Percentiles rank a stretch among this genome's conserved stretches.
Conservation (phyloP, 805 yeast species). For the Wickerhamiella occidentalis region DNA sequence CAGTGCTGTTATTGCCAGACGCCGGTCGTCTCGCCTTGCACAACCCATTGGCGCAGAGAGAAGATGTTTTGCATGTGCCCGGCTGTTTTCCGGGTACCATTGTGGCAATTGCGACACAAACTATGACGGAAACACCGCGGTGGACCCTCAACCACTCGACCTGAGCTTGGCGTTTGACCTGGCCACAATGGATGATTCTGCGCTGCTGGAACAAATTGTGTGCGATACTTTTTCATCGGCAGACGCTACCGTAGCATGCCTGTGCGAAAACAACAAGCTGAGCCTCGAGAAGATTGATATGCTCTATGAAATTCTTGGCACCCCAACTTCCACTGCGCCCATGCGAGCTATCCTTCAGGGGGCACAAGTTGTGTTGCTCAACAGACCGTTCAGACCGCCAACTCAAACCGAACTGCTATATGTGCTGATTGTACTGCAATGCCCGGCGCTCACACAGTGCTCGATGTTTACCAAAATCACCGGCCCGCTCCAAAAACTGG, state of each 20-base stretch:
- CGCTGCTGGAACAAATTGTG: constrained; percentile 19
- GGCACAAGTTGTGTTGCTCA: constrained; percentile 20
- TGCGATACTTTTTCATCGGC: constrained; percentile 16
- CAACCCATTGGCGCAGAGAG: constrained; percentile 10
- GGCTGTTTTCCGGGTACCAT: constrained; percentile 12
- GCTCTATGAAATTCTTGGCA: constrained; percentile 16
- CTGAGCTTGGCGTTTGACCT: constrained; percentile 18
- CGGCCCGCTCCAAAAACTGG: constrained; percentile 23
- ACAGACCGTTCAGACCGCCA: constrained; percentile 16
- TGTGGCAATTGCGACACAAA: constrained; percentile 20
- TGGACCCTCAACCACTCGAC: constrained; percentile 14
- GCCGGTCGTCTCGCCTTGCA: background rate
- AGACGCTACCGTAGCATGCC: background rate
- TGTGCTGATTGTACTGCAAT: constrained; percentile 19
- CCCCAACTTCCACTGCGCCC: constrained; percentile 18
- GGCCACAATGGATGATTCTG: constrained; percentile 16
- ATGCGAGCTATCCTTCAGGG: constrained; percentile 24
- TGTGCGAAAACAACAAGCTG: constrained; percentile 1
- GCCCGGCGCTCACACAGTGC: constrained; percentile 22
- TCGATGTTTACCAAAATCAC: constrained; percentile 25
- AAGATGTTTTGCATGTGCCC: constrained; percentile 19
- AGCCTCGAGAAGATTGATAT: background rate
- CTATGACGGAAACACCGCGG: constrained; percentile 11
- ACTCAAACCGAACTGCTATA: constrained; percentile 17
- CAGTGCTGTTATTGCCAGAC: background rate